Base-by-base conservation (phyloP, 2,329 filamentous ascomycete species). In the Metarhizium sp. region DNA sequence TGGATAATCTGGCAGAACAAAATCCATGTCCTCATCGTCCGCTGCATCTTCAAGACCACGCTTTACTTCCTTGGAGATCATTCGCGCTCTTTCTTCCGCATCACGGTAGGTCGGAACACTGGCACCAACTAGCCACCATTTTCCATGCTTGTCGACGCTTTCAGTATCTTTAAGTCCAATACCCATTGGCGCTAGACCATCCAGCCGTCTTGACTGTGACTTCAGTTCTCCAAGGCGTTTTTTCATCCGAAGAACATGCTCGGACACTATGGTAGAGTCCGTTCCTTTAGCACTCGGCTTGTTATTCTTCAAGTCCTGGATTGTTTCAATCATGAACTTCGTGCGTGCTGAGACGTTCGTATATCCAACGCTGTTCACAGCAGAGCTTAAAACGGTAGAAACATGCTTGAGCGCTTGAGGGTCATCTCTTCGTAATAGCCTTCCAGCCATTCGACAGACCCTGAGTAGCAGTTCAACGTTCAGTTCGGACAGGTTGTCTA, bases 121-220 rank as follows among this genome's bases (percentile, higher is more conserved):
- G n/a, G 94, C 92, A 52, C 94, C 94, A 5, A 97, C 89, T 20
- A 97, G 82, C 94, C 94, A 99, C 94, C 94, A 99, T 74, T 96
- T 96, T 1, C 94, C 94, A 66, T 86, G 88, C 67, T 88, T 92
- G 45, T 92, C 88, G 0, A 87, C 86, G 59, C 92, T 83, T 59
- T 84, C 84, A 52, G 99, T 89, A 64, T 99, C 94, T 42, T 80
- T 78, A 4, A 96, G 78, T 11, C 88, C 85, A 56, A 96, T 85
- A 8, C 90, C 84, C 57, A 99, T 78, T 4, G 94, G 90, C 58
- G 95, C 89, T 3, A 82, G 86, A 7, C 86, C 85, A 60, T 90
- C 90, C 57, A 88, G 75, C 81, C 64, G 75, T 69, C 63, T 73
- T 71, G 66, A 67, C 52, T 72, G 74, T 8, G 69, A 69, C 49